Evolutionary conservation across 2,329 filamentous ascomycete genomes (phyloP), one percentile per base, ranked within the genome.

Genomic region (Pseudogymnoascus sp.): DNA sequence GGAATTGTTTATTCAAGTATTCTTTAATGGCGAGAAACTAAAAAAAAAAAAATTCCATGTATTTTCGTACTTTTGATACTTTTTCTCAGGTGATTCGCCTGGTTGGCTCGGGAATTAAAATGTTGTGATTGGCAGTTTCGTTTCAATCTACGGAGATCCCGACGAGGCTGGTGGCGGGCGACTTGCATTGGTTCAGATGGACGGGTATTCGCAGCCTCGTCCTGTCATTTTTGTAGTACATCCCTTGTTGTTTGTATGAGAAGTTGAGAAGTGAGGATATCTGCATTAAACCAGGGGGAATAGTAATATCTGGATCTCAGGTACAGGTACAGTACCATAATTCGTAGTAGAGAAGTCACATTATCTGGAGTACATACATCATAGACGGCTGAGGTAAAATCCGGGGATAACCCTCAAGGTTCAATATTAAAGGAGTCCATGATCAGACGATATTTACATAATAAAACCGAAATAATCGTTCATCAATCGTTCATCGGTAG

Each of bases 11-110:
- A 25, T 25, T n/a, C 5, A 59, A 33, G 28, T 38, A 59, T 59
- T 16, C 35, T 25, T 12, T 18, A 16, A 33, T 59, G 35, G 53
- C 28, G 35, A 59, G 53, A 18, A 35, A 18, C 35, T 33, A 59
- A 59, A 59, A 33, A 33, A 59, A 59, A 23, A 16, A 59, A 33
- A 33, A 35, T 59, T 35, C 53, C 53, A 59, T 35, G 35, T 35
- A 59, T 59, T 59, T 59, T 35, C n/a, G 28, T 33, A 59, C 8
- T 59, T 59, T 59, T 59, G 7, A 7, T 31, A 31, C 28, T 31
- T 31, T 31, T 53, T 23, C 12, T 12, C 21, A 31, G 53, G n/a
- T 59, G 33, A 59, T 47, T 47, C 42, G 42, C 42, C 42, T 47
- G 42, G 42, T 47, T 47, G 42, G 21, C 21, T 47, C 42, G 42